Percentiles rank a stretch among this genome's conserved stretches.
Evolutionary conservation across 257 asterid genomes (phyloP).

Genomic region (Plectranthus barbatus): DNA sequence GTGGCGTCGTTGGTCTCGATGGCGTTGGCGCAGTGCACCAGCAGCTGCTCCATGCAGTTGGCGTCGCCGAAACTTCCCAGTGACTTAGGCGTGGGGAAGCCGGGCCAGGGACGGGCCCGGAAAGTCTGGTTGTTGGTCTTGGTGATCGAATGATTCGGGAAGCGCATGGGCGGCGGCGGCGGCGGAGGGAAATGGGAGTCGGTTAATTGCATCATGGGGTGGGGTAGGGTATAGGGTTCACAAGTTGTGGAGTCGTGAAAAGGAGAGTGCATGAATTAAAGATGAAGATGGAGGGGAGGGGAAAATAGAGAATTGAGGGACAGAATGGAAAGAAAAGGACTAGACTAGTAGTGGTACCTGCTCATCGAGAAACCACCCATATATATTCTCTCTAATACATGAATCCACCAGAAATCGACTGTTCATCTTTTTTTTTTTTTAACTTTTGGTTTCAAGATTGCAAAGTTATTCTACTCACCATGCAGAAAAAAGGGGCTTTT

Average conservation of each 20-base stretch:
- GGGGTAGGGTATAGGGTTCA: no score
- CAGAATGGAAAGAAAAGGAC: constrained; percentile 63
- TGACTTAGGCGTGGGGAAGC: constrained; percentile 47
- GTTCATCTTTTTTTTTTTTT: constrained; percentile 34
- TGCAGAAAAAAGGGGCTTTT: constrained; percentile 36
- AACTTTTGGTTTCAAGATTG: no score
- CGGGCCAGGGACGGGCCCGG: constrained; percentile 50
- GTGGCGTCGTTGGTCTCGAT: constrained; percentile 88
- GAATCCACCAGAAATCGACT: constrained; percentile 52
- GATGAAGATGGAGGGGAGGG: no score
- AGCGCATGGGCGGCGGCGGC: no score
- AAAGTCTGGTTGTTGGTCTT: constrained; percentile 23
- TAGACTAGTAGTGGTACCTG: constrained; percentile 69
- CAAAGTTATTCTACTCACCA: constrained; percentile 21
- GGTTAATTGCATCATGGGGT: no score
- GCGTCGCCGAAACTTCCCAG: constrained; percentile 52
- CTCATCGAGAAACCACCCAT: constrained; percentile 53
- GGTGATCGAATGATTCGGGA: constrained; percentile 23
- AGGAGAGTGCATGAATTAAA: no score
- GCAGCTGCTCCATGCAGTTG: constrained; percentile 85
- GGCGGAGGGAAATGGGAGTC: constrained; percentile 32
- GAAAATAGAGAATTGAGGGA: neutral
- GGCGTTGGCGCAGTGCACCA: constrained; percentile 84
- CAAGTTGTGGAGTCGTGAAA: no score
- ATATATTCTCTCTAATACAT: constrained; percentile 23